These are phyloP conservation scores for Mucor piriformis DNA, from an alignment of 371 early-diverging fungal species.

Conservation along the genomic window DNA sequence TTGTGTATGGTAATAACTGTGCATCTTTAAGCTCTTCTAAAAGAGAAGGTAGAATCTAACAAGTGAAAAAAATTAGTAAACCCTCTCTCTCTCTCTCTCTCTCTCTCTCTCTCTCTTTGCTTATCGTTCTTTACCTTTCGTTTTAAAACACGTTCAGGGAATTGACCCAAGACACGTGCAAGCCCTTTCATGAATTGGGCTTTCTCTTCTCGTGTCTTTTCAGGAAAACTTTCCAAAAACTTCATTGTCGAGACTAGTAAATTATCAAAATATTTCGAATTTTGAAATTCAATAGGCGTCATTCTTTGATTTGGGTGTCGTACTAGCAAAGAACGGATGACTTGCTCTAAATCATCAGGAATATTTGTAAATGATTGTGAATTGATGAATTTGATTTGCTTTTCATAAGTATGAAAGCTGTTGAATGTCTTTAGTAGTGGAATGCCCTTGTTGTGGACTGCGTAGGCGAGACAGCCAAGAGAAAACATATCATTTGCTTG, in stretches of 20 bases:
- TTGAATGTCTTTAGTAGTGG: constrained; percentile 68
- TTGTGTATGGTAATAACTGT: constrained; percentile 67
- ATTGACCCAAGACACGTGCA: constrained; percentile 68
- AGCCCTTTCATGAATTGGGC: constrained; percentile 82
- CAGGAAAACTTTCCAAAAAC: constrained; percentile 79
- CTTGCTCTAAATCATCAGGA: constrained; percentile 59
- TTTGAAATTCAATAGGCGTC: constrained; percentile 65
- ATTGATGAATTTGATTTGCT: constrained; percentile 55
- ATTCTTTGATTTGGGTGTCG: constrained; percentile 63
- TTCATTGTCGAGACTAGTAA: constrained; percentile 78
- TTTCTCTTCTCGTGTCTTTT: constrained; percentile 79
- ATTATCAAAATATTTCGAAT: constrained; percentile 77
- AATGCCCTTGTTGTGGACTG: constrained; percentile 73
- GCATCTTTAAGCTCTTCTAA: constrained; percentile 79
- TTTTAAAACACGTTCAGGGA: constrained; percentile 68
- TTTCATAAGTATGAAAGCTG: constrained; percentile 70
- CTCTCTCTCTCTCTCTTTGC: too few relatives aligned
- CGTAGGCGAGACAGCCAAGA: constrained; percentile 79
- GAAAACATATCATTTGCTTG: constrained; percentile 81
- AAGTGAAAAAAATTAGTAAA: too few relatives aligned
- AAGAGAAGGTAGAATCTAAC: constrained; percentile 67
- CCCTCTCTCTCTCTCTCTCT: too few relatives aligned
- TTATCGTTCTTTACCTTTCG: constrained; percentile 43
- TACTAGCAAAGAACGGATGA: constrained; percentile 58
- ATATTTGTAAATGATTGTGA: constrained; percentile 46